phyloP scores from a whole-genome alignment of 768 basidiomycete genomes.

The Macrolepiota albuminosa region DNA sequence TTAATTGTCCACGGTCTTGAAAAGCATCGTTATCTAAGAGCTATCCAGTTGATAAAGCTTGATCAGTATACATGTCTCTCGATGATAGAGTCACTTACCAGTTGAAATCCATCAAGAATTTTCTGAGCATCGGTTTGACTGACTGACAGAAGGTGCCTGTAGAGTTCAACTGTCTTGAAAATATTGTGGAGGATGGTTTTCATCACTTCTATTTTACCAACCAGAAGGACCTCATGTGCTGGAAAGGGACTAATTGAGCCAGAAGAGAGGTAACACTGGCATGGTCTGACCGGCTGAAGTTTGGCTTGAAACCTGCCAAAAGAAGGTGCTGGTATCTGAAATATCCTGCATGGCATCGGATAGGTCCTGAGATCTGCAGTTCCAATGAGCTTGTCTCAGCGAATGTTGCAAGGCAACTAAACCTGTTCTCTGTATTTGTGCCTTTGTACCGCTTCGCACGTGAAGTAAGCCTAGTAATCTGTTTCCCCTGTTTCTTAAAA shows the following conservation, averaged over 20 bases:
- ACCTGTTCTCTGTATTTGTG: not conserved
- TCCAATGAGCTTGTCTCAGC: not conserved
- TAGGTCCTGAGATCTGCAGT: not conserved
- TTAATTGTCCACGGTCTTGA: not conserved
- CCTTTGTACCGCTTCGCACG: not conserved
- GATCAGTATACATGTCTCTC: not conserved
- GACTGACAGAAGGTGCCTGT: not conserved
- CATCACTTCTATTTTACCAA: not conserved
- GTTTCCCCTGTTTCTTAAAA: no score
- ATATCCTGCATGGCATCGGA: not conserved
- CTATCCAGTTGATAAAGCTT: not conserved
- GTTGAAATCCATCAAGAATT: conserved; percentile 6
- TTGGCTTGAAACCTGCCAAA: not conserved
- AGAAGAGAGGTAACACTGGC: not conserved
- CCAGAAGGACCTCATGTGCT: not conserved
- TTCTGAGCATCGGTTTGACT: not conserved
- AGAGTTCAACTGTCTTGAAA: not conserved
- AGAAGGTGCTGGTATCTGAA: not conserved
- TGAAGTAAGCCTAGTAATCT: not conserved
- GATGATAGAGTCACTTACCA: not conserved
- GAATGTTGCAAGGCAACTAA: not conserved
- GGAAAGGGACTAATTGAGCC: not conserved
- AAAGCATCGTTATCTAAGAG: not conserved
- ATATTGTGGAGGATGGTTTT: not conserved
- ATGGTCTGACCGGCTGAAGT: not conserved